Percentiles rank a stretch among this genome's conserved stretches.
Conservation (phyloP, 129 eudicot species). For the Chrysanthemum makinoi region DNA sequence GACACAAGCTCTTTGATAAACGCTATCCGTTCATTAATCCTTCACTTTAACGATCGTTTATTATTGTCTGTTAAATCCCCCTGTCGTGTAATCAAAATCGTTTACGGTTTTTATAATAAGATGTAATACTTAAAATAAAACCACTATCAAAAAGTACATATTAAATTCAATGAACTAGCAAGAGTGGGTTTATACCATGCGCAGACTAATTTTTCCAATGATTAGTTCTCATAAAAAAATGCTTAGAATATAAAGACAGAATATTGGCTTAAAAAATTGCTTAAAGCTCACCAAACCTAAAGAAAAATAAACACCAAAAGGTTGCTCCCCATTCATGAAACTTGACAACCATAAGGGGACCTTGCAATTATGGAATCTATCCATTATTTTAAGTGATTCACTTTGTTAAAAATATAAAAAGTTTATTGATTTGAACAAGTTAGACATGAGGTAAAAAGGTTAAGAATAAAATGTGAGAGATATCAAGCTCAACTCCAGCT, state of each 20-base stretch:
- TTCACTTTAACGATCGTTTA: no score
- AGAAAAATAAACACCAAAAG: slow-evolving; percentile 25
- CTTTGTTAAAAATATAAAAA: not conserved
- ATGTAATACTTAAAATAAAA: not conserved
- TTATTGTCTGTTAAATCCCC: no score
- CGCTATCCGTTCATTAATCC: no score
- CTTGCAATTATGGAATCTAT: slow-evolving; percentile 14
- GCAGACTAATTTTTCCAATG: slow-evolving; percentile 26
- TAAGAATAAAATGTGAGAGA: no score
- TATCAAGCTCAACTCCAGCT: no score
- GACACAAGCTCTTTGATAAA: no score
- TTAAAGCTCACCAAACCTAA: slow-evolving; percentile 32
- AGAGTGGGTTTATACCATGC: slow-evolving; percentile 37
- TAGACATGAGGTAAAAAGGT: no score
- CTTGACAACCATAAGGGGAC: slow-evolving; percentile 45
- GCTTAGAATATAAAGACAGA: slow-evolving; percentile 24
- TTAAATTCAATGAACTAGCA: slow-evolving; percentile 20
- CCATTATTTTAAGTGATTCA: slow-evolving; percentile 12
- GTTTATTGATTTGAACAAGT: no score
- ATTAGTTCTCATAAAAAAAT: slow-evolving; percentile 13
- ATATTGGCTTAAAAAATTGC: slow-evolving; percentile 24
- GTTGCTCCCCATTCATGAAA: slow-evolving; percentile 59
- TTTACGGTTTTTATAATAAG: no score
- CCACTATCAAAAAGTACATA: slow-evolving; percentile 22
- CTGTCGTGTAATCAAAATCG: no score